Conservation (phyloP, 2,329 filamentous ascomycete genomes). For the Ophiocordyceps sinensis region DNA sequence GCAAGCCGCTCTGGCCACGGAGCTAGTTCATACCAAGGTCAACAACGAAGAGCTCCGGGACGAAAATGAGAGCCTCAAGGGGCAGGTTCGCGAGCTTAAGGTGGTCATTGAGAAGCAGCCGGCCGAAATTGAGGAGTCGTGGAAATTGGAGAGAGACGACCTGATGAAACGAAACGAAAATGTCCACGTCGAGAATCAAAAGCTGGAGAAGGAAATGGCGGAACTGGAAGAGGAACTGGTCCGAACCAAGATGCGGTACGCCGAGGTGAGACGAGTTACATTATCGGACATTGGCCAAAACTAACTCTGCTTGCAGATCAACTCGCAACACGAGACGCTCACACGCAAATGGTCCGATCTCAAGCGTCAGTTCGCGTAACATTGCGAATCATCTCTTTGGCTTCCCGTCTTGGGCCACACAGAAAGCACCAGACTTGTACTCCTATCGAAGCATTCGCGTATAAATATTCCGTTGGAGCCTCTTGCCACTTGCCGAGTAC, state of each 20-base stretch:
- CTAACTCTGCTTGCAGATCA: constrained; percentile 38
- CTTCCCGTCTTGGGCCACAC: background rate
- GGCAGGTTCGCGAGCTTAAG: constrained; percentile 74
- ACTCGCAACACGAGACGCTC: constrained; percentile 55
- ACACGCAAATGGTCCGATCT: constrained; percentile 67
- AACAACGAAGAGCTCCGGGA: constrained; percentile 84
- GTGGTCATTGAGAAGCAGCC: constrained; percentile 83
- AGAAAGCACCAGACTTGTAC: background rate
- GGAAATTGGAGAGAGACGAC: constrained; percentile 75
- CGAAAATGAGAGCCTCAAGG: constrained; percentile 74
- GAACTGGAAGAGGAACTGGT: constrained; percentile 91
- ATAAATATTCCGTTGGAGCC: constrained; percentile 6
- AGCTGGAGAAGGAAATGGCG: constrained; percentile 73
- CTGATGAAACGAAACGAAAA: constrained; percentile 87
- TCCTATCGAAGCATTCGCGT: constrained; percentile 8
- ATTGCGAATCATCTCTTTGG: background rate
- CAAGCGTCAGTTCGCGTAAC: constrained; percentile 39
- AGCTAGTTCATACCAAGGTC: constrained; percentile 83
- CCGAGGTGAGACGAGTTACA: constrained; percentile 56
- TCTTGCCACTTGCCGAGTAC: background rate
- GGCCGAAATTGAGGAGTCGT: constrained; percentile 66
- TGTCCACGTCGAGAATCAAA: constrained; percentile 85
- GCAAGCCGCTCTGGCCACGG: constrained; percentile 79
- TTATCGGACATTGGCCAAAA: background rate
- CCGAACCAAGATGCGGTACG: constrained; percentile 85